Conservation (phyloP, 768 basidiomycete genomes). For the Phlebiopsis flavidoalba region DNA sequence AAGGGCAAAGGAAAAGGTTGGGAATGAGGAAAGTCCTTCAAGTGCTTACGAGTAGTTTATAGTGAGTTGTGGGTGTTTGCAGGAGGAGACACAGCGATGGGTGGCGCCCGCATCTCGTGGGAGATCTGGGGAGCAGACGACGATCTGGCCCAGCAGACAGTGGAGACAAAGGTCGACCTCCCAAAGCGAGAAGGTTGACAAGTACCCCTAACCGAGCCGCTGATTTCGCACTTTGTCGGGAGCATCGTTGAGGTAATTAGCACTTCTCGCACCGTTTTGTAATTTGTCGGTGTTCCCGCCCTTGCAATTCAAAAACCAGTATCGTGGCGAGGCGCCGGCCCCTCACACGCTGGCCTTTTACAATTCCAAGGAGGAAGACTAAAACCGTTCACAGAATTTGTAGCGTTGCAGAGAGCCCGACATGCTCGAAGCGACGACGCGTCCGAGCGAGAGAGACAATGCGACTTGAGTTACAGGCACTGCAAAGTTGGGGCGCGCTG, state of each 20-base stretch:
- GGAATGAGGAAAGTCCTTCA: background rate
- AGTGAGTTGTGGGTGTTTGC: constrained; percentile 3
- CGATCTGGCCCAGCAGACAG: constrained; percentile 9
- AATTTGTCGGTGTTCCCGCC: background rate
- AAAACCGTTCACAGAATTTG: too few species aligned
- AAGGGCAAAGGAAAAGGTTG: background rate
- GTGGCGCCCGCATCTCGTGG: background rate
- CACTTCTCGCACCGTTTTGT: background rate
- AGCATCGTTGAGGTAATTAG: background rate
- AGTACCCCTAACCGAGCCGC: background rate
- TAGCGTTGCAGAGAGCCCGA: too few species aligned
- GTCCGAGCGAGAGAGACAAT: too few species aligned
- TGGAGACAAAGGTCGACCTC: background rate
- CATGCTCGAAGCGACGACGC: too few species aligned
- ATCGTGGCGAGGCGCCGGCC: background rate
- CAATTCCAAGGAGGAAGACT: too few species aligned
- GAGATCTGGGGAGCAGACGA: background rate
- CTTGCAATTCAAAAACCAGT: background rate
- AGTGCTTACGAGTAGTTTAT: background rate
- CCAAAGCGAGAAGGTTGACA: background rate
- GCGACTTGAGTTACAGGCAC: too few species aligned
- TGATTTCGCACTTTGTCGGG: background rate
- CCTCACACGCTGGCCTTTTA: too few species aligned
- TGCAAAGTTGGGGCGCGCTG: too few species aligned
- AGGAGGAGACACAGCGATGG: background rate